Conservation (phyloP, 257 asterid species). For the Orobanche coerulescens region DNA sequence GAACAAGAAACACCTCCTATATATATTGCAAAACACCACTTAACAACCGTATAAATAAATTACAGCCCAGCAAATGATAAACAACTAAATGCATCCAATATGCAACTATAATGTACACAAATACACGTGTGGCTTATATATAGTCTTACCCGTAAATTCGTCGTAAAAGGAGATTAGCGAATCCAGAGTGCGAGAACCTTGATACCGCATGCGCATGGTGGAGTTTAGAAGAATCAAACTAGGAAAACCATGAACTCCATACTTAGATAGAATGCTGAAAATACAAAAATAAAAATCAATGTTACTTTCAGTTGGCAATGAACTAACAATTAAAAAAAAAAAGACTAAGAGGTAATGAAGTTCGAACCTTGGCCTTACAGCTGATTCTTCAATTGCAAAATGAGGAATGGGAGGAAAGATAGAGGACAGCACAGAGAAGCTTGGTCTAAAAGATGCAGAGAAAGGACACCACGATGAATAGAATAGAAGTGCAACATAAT, state of each 20-base stretch:
- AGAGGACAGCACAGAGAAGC: constrained; percentile 60
- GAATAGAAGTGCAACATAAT: constrained; percentile 76
- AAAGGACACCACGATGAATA: constrained; percentile 98
- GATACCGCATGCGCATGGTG: constrained; percentile 69
- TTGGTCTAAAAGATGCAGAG: constrained; percentile 61
- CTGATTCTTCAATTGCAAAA: constrained; percentile 82
- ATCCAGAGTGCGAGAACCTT: constrained; percentile 78
- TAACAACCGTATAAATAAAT: background rate
- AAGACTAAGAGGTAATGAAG: constrained; percentile 4
- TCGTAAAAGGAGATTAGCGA: constrained; percentile 62
- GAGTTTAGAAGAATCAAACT: constrained; percentile 71
- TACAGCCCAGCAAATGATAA: background rate
- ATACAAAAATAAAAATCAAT: constrained; percentile 21
- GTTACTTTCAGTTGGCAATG: constrained; percentile 20
- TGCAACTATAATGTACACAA: background rate
- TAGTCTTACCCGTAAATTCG: constrained; percentile 64
- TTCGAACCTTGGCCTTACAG: constrained; percentile 87
- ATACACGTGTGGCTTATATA: background rate
- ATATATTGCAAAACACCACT: background rate
- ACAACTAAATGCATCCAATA: background rate
- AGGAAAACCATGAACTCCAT: constrained; percentile 95
- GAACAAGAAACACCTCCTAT: background rate
- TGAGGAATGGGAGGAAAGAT: constrained; percentile 85
- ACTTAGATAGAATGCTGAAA: constrained; percentile 87
- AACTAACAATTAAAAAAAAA: constrained; percentile 9